A percentile compares a stretch with the other conserved stretches of the same genome.
These are phyloP conservation scores for Leccinum solheimii DNA, from an alignment of 1,284 basidiomycete genomes.

Conservation along the genomic window DNA sequence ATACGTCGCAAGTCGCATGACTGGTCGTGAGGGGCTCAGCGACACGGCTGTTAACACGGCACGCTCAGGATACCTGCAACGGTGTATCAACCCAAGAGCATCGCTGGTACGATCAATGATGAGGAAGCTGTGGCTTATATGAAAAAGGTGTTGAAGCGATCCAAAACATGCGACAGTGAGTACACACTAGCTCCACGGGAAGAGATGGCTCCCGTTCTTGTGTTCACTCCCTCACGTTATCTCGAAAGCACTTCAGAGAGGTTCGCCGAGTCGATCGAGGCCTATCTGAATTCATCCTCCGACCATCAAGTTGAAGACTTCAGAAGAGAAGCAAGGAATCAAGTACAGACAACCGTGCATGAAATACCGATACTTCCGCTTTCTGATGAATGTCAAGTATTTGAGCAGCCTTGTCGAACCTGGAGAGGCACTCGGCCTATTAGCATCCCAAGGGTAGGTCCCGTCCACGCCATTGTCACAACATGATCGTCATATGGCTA, in stretches of 20 bases:
- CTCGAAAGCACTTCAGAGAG: constrained; percentile 93
- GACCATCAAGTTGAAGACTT: constrained; percentile 57
- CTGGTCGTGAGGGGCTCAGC: constrained; percentile 97
- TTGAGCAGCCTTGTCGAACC: constrained; percentile 94
- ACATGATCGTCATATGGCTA: neutral
- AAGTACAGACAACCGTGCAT: constrained; percentile 52
- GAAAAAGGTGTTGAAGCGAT: constrained; percentile 88
- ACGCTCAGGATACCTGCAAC: constrained; percentile 97
- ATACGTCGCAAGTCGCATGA: constrained; percentile 99
- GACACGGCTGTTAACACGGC: constrained; percentile 99
- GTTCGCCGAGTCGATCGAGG: constrained; percentile 81
- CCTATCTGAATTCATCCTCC: constrained; percentile 80
- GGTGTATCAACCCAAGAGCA: constrained; percentile 73
- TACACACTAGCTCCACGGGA: constrained; percentile 47
- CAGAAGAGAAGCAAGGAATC: constrained; percentile 40
- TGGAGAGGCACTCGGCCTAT: constrained; percentile 94
- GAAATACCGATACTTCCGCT: constrained; percentile 65
- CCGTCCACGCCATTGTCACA: neutral
- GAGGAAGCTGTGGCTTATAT: constrained; percentile 76
- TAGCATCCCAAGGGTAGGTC: constrained; percentile 95
- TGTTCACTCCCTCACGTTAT: constrained; percentile 78
- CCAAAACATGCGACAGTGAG: constrained; percentile 50
- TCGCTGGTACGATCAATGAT: constrained; percentile 64
- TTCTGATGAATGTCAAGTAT: constrained; percentile 88
- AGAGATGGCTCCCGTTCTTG: constrained; percentile 72